Conservation (phyloP, 495 filamentous ascomycete species). For the Massariosphaeria phaeospora region DNA sequence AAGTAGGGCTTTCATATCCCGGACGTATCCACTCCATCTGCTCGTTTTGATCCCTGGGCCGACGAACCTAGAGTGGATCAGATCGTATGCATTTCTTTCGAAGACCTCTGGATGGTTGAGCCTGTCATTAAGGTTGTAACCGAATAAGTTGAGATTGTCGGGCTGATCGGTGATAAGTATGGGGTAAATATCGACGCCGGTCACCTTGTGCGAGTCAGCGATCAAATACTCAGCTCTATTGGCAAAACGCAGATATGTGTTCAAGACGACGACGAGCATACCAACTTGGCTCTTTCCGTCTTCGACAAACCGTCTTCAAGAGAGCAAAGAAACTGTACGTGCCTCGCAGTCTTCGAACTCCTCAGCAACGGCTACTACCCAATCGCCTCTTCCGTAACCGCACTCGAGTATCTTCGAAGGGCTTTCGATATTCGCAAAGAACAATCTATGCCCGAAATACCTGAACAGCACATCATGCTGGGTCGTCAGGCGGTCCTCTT, state of each 20-base stretch:
- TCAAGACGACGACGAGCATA: no score
- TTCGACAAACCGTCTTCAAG: no score
- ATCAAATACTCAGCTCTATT: not conserved
- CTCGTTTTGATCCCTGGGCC: slow-evolving; percentile 67
- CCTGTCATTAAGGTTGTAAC: slow-evolving; percentile 37
- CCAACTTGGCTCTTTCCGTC: no score
- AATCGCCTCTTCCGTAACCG: slow-evolving; percentile 55
- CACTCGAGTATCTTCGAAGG: slow-evolving; percentile 45
- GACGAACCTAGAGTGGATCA: slow-evolving; percentile 83
- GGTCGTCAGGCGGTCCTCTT: slow-evolving; percentile 67
- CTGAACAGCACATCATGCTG: slow-evolving; percentile 66
- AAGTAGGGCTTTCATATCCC: slow-evolving; percentile 65
- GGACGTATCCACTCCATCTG: slow-evolving; percentile 75
- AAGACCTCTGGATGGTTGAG: slow-evolving; percentile 30
- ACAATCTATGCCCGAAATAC: slow-evolving; percentile 69
- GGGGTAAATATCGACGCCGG: slow-evolving; percentile 34
- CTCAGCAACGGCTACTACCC: slow-evolving; percentile 72
- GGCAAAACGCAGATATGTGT: no score
- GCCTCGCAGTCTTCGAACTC: slow-evolving; percentile 72
- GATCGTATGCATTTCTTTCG: slow-evolving; percentile 68
- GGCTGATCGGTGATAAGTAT: slow-evolving; percentile 18
- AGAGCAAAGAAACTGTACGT: slow-evolving; percentile 33
- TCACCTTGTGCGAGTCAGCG: slow-evolving; percentile 19
- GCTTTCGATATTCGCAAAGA: slow-evolving; percentile 68
- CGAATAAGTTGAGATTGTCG: slow-evolving; percentile 27